phyloP scores from a whole-genome alignment of 768 basidiomycete species.

The Terana coerulea region DNA sequence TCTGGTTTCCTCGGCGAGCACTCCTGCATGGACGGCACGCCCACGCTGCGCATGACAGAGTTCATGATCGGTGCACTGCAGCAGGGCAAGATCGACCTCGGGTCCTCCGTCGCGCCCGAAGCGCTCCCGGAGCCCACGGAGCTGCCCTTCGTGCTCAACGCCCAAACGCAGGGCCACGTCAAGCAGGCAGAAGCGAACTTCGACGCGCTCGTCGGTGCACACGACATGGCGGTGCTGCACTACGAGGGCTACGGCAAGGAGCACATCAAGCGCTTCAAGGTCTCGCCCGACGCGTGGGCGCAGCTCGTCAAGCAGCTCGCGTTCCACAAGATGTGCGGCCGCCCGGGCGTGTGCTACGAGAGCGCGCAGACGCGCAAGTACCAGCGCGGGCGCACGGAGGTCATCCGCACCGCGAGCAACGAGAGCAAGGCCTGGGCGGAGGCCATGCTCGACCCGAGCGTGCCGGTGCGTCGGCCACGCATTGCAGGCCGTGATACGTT shows the following conservation, averaged over 20 bases:
- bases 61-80: slow-evolving; percentile 80
- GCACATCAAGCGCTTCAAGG: slow-evolving; percentile 74
- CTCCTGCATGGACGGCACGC: slow-evolving; percentile 91
- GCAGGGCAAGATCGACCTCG: slow-evolving; percentile 71
- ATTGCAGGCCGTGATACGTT: background rate
- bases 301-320: slow-evolving; percentile 97
- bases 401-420: slow-evolving; percentile 80
- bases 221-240: slow-evolving; percentile 68
- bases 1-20: slow-evolving; percentile 91
- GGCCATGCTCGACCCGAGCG: slow-evolving; percentile 70
- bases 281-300: slow-evolving; percentile 91
- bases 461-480: slow-evolving; percentile 37
- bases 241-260: slow-evolving; percentile 71
- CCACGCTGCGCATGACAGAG: slow-evolving; percentile 93
- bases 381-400: slow-evolving; percentile 89
- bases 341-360: slow-evolving; percentile 87
- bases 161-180: slow-evolving; percentile 48
- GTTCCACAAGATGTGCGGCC: slow-evolving; percentile 77
- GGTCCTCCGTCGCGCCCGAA: slow-evolving; percentile 38
- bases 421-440: slow-evolving; percentile 86
- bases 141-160: slow-evolving; percentile 67
- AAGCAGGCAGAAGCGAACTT: slow-evolving; percentile 61
- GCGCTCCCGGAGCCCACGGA: slow-evolving; percentile 59
- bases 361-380: slow-evolving; percentile 92
- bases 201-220: slow-evolving; percentile 67